Conservation (phyloP, 2,329 filamentous ascomycete genomes). For the Colletotrichum tropicale region DNA sequence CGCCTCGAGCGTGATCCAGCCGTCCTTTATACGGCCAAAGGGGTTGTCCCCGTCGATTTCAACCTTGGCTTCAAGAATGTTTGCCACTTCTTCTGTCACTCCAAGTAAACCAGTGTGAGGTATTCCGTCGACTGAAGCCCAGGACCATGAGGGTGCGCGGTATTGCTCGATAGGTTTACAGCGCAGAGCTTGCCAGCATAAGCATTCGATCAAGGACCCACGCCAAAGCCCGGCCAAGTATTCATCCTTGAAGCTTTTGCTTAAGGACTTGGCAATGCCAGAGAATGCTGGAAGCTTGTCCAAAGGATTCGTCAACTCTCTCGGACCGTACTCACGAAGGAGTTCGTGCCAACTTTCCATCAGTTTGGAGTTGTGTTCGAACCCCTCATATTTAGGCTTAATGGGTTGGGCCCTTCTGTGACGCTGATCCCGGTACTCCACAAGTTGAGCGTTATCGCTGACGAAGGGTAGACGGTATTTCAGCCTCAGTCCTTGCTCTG, state of each 20-base stretch:
- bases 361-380: neutral
- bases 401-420: neutral
- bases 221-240: conserved; percentile 35
- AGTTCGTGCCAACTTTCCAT: neutral
- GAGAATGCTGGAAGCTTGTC: conserved; percentile 34
- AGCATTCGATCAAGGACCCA: neutral
- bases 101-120: neutral
- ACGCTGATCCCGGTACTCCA: neutral
- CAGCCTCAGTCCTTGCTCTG: conserved; percentile 2
- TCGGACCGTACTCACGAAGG: neutral
- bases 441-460: neutral
- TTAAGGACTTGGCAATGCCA: conserved; percentile 28
- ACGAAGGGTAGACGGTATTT: neutral
- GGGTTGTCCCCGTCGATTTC: conserved; percentile 10
- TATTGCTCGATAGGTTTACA: neutral
- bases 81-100: neutral
- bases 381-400: neutral
- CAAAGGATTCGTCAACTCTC: conserved; percentile 19
- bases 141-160: conserved; percentile 16
- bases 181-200: conserved; percentile 2
- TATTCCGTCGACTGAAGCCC: conserved; percentile 6
- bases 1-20: conserved; percentile 9
- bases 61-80: conserved; percentile 1
- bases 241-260: conserved; percentile 21
- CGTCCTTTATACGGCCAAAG: conserved; percentile 12